Base-by-base conservation (phyloP, 2,329 filamentous ascomycete genomes). In the Talaromyces sp. region DNA sequence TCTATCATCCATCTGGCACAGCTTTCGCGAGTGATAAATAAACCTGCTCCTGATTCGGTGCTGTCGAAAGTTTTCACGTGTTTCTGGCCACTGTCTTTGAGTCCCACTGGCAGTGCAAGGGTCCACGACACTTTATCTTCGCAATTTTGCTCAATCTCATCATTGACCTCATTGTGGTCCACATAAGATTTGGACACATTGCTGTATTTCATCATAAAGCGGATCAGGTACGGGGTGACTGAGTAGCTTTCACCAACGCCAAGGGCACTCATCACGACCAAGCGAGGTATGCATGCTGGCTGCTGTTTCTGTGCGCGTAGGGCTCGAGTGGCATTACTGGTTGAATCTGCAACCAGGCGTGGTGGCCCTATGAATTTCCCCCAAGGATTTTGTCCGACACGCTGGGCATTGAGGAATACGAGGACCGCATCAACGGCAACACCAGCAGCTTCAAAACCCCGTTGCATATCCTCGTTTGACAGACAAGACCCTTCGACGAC, bases 401-500 rank as follows among this genome's bases (percentile, higher is more conserved):
- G 61, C 9, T 29, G 57, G 11, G 63, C 21, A 31, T 63, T 64
- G 14, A 65, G 61, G 46, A 60, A 64, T 29, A 54, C 31, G 6
- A 62, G 29, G 3, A 58, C 58, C 17, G 48, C 19, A 35, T 62
- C 58, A 11, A 62, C 54, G 2, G 61, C 43, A 12, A 21, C 29
- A 3, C 61, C 58, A 21, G 61, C 29, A 8, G 57, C 57, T 32
- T 54, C 54, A 48, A 62, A 57, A 38, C 54, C 61, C 19, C 48
- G 57, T 10, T 60, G n/a, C 58, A 83, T 68, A 65, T 78, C 72
- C n/a, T 68, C 41, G 32, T 65, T 63, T 11, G 73, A 71, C 31
- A 74, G 64, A 1, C 77, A 74, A 35, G 72, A 68, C 48, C 80
- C 80, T 59, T 71, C 58, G 51, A 79, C 61, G 58, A 78, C 61